Percentiles rank a stretch among this genome's conserved stretches.
phyloP scores from a whole-genome alignment of 2,329 filamentous ascomycete species.

The Exophiala lecanii-corni region DNA sequence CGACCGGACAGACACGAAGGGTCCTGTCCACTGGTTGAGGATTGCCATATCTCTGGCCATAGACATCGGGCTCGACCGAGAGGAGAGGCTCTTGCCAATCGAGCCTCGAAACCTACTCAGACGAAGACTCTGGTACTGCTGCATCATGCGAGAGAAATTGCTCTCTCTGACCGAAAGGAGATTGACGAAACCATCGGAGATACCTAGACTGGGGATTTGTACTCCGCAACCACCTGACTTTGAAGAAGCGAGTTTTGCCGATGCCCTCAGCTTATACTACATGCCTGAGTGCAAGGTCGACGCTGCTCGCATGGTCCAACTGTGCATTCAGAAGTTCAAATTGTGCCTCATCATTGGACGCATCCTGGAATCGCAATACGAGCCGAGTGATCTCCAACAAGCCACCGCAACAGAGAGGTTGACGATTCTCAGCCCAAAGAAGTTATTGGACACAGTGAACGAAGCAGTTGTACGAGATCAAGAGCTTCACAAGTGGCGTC shows the following conservation, averaged over 20 bases:
- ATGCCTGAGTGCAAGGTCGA: slow-evolving; percentile 1
- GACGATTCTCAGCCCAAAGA: no score
- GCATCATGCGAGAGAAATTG: slow-evolving; percentile 86
- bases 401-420: no score
- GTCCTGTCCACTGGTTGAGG: slow-evolving; percentile 98
- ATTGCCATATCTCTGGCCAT: slow-evolving; percentile 87
- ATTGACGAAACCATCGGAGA: no score
- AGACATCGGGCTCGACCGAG: slow-evolving; percentile 88
- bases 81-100: slow-evolving; percentile 34
- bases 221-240: background rate
- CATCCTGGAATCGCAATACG: slow-evolving; percentile 12
- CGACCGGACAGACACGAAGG: slow-evolving; percentile 91
- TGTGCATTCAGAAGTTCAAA: slow-evolving; percentile 11
- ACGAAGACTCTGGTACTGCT: slow-evolving; percentile 97
- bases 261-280: background rate
- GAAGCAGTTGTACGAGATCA: slow-evolving; percentile 7
- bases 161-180: slow-evolving; percentile 89
- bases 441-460: no score
- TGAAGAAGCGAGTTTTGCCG: background rate
- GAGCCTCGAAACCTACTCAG: slow-evolving; percentile 70
- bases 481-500: slow-evolving; percentile 9
- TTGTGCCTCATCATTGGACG: slow-evolving; percentile 11
- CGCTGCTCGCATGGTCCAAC: background rate
- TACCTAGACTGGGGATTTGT: no score
- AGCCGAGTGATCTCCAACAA: slow-evolving; percentile 1